Conservation (phyloP, 164 flowering plant species). For the Tinospora cordifolia region DNA sequence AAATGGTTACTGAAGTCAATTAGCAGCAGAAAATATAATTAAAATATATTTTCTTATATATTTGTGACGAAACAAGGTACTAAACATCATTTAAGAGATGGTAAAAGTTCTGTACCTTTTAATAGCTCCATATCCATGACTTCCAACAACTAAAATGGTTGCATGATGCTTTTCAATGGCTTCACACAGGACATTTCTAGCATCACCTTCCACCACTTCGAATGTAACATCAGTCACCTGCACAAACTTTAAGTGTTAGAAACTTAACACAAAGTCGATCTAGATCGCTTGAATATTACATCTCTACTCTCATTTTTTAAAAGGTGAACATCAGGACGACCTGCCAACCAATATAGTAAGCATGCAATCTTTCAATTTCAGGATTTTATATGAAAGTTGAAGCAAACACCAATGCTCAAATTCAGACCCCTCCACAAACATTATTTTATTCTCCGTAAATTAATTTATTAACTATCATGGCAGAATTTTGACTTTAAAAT, state of each 20-base stretch:
- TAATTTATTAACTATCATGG: no score
- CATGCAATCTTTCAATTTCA: no score
- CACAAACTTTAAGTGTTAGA: constrained; percentile 7
- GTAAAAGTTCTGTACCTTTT: constrained; percentile 37
- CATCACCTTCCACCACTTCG: constrained; percentile 50
- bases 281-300: background rate
- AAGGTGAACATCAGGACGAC: background rate
- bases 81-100: background rate
- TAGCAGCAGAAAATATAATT: background rate
- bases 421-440: no score
- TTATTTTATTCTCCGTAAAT: no score
- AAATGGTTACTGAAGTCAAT: background rate
- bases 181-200: constrained; percentile 49
- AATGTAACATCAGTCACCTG: constrained; percentile 30
- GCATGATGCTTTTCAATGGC: constrained; percentile 52
- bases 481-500: no score
- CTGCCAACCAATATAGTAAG: background rate
- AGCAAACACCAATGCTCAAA: no score
- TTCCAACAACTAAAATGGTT: constrained; percentile 49
- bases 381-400: no score
- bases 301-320: background rate
- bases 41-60: background rate
- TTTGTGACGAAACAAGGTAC: background rate
- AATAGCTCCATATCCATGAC: constrained; percentile 63
- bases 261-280: background rate